A percentile compares a stretch with the other conserved stretches of the same genome.
Conservation (phyloP, 768 basidiomycete species). For the Phallus indusiatus region DNA sequence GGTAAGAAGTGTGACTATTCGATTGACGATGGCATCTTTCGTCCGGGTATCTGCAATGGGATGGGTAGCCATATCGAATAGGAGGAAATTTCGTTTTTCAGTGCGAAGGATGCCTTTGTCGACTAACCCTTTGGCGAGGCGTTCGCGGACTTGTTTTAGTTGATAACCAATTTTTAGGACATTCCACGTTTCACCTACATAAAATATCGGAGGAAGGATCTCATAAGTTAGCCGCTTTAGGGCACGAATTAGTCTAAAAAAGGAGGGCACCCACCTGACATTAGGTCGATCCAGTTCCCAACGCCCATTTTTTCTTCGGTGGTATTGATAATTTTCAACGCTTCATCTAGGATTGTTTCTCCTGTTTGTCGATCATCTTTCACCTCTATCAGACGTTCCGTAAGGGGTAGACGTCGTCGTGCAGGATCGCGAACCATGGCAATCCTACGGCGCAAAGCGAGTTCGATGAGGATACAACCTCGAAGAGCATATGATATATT, state of each 20-base stretch:
- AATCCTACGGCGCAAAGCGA: constrained; percentile 90
- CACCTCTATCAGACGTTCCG: constrained; percentile 84
- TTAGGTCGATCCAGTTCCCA: constrained; percentile 89
- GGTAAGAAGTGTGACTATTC: constrained; percentile 71
- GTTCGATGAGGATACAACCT: constrained; percentile 96
- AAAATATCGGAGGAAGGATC: neutral
- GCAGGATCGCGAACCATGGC: constrained; percentile 81
- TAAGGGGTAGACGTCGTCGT: constrained; percentile 60
- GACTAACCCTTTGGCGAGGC: constrained; percentile 91
- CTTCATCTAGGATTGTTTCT: constrained; percentile 93
- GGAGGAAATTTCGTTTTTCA: constrained; percentile 95
- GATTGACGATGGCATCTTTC: constrained; percentile 75
- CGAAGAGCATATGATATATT: constrained; percentile 98
- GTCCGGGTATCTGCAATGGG: constrained; percentile 89
- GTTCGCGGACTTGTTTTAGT: constrained; percentile 96
- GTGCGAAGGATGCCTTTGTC: constrained; percentile 99
- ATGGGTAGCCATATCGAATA: constrained; percentile 99
- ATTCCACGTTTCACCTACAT: constrained; percentile 95
- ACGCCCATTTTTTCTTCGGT: constrained; percentile 75
- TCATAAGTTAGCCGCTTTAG: neutral
- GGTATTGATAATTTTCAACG: constrained; percentile 89
- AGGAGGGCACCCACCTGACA: constrained; percentile 53
- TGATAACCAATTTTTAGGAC: constrained; percentile 99
- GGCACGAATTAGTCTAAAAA: neutral
- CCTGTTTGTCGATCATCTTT: constrained; percentile 89